A percentile compares a stretch with the other conserved stretches of the same genome.
Evolutionary conservation across 1,284 basidiomycete species (phyloP).

Genomic region (Xerocomus amazonicus): DNA sequence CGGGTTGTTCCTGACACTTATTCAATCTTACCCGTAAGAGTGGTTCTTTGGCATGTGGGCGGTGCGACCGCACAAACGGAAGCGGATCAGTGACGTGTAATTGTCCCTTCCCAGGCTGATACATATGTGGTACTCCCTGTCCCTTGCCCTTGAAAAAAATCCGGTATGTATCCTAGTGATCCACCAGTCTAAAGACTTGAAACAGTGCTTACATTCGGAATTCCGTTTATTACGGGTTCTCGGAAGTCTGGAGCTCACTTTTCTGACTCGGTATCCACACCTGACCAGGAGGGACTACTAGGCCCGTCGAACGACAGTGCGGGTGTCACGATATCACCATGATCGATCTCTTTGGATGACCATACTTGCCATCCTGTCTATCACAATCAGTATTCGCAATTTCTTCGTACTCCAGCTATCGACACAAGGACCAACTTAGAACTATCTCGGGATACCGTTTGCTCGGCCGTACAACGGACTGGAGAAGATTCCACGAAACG

Average conservation of each 20-base stretch:
- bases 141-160: neutral
- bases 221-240: neutral
- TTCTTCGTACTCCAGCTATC: slow-evolving; percentile 15
- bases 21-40: too few species aligned
- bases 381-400: slow-evolving; percentile 21
- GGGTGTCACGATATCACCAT: neutral
- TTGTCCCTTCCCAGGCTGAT: neutral
- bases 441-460: slow-evolving; percentile 13
- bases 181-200: neutral
- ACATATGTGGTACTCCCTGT: slow-evolving; percentile 4
- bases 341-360: slow-evolving; percentile 22
- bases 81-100: too few species aligned
- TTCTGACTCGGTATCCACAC: slow-evolving; percentile 14
- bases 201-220: neutral
- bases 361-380: slow-evolving; percentile 16
- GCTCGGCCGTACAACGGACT: slow-evolving; percentile 23
- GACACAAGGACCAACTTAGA: slow-evolving; percentile 1
- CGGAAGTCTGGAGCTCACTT: slow-evolving; percentile 2
- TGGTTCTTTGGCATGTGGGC: too few species aligned
- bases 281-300: slow-evolving; percentile 20
- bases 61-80: too few species aligned
- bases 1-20: too few species aligned
- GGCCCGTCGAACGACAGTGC: slow-evolving; percentile 1
- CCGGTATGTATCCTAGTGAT: slow-evolving; percentile 4
- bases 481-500: slow-evolving; percentile 22